Evolutionary conservation across 2,329 filamentous ascomycete species (phyloP).

Genomic region (Rhexocercosporidium sp.): DNA sequence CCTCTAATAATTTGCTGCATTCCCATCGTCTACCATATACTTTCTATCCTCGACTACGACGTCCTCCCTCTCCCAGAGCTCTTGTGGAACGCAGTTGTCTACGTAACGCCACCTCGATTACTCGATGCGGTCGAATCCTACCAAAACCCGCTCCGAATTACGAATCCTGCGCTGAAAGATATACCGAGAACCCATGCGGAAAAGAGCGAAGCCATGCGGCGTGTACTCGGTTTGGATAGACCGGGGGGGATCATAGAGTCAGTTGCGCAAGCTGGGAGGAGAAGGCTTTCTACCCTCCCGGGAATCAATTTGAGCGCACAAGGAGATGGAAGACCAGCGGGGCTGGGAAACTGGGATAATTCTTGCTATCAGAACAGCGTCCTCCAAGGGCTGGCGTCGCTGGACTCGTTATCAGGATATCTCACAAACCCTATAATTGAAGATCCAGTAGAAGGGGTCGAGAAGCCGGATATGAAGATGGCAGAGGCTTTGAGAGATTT

Average conservation of each 20-base stretch:
- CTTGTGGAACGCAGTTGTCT: slow-evolving; percentile 66
- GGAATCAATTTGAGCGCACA: slow-evolving; percentile 47
- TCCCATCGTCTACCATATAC: slow-evolving; percentile 39
- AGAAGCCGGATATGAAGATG: slow-evolving; percentile 39
- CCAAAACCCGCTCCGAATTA: slow-evolving; percentile 49
- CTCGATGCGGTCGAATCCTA: slow-evolving; percentile 60
- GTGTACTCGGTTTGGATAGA: slow-evolving; percentile 64
- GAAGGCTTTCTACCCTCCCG: slow-evolving; percentile 56
- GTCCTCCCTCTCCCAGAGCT: slow-evolving; percentile 52
- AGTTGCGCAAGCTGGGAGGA: slow-evolving; percentile 62
- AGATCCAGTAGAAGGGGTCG: slow-evolving; percentile 24
- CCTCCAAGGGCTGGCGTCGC: slow-evolving; percentile 80
- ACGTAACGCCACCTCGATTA: slow-evolving; percentile 59
- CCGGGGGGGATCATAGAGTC: slow-evolving; percentile 59
- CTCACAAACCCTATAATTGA: slow-evolving; percentile 55
- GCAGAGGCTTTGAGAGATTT: slow-evolving; percentile 55
- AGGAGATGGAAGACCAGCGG: slow-evolving; percentile 57
- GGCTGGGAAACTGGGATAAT: slow-evolving; percentile 90
- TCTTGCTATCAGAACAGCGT: slow-evolving; percentile 98
- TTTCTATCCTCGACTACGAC: slow-evolving; percentile 41
- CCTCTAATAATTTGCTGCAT: slow-evolving; percentile 34
- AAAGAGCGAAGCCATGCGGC: slow-evolving; percentile 69
- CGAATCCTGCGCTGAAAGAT: slow-evolving; percentile 46
- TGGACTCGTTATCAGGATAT: slow-evolving; percentile 72
- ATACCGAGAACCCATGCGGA: slow-evolving; percentile 54